phyloP scores from a whole-genome alignment of 306 rosid species.

The Castanospermum australe region DNA sequence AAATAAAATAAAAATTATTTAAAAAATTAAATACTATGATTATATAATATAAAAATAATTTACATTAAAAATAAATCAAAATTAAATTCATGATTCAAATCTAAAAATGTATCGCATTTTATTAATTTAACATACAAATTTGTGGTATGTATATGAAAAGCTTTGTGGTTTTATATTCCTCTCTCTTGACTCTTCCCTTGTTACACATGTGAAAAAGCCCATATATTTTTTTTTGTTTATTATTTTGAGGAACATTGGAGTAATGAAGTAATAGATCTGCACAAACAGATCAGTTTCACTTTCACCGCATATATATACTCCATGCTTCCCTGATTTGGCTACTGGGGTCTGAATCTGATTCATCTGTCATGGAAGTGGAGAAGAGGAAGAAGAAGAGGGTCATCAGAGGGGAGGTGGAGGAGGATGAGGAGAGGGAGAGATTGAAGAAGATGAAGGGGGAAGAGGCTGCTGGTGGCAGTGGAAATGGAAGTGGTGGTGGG shows the following conservation, averaged over 20 bases:
- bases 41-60: too few species aligned
- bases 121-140: too few species aligned
- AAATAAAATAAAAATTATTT: too few species aligned
- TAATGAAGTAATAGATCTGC: background rate
- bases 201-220: too few species aligned
- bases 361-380: constrained; percentile 36
- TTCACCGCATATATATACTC: background rate
- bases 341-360: background rate
- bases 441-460: constrained; percentile 21
- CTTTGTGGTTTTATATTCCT: too few species aligned
- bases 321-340: background rate
- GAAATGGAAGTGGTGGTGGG: background rate
- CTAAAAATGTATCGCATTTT: too few species aligned
- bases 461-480: background rate
- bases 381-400: constrained; percentile 32
- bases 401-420: background rate
- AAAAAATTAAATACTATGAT: too few species aligned
- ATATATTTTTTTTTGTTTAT: too few species aligned
- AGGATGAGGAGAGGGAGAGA: background rate
- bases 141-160: too few species aligned
- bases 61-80: too few species aligned
- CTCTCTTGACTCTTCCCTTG: too few species aligned
- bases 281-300: background rate
- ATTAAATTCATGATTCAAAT: too few species aligned
- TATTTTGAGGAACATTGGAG: background rate